Conservation (phyloP, 139 green algal genomes). For the Chlorella sp. region DNA sequence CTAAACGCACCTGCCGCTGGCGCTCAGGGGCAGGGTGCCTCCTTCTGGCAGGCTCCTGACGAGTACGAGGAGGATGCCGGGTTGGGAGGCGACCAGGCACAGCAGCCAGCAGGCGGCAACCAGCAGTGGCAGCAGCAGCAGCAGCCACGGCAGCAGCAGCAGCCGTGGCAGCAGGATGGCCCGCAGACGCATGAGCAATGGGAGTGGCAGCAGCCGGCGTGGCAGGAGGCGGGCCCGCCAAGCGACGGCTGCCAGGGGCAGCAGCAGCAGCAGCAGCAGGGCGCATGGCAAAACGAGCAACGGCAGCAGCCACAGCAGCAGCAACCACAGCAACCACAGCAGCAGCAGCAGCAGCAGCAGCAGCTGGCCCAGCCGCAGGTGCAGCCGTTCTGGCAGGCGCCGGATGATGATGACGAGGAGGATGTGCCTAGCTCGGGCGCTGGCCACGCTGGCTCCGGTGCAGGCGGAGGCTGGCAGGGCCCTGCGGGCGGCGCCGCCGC, state of each 20-base stretch:
- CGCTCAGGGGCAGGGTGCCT: background rate
- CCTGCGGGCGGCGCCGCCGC: background rate
- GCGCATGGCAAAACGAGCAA: background rate
- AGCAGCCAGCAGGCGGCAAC: background rate
- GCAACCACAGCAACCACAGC: background rate
- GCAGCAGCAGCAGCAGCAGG: background rate
- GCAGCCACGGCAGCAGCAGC: background rate
- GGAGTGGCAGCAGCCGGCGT: background rate
- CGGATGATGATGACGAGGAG: background rate
- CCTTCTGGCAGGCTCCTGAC: background rate
- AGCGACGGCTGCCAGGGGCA: background rate
- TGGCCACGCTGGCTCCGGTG: background rate
- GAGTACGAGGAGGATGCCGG: background rate
- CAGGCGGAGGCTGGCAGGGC: background rate
- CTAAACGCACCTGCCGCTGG: background rate
- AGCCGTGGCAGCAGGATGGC: background rate
- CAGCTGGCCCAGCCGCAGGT: background rate
- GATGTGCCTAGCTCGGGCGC: background rate
- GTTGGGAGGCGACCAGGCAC: background rate
- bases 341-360: background rate
- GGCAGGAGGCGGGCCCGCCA: background rate
- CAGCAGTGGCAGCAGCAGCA: background rate
- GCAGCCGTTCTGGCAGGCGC: slow-evolving; percentile 20
- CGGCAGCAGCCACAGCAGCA: background rate
- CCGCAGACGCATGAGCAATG: background rate